phyloP scores from a whole-genome alignment of 148 eudicot species.

The Vaccinium darrowii region DNA sequence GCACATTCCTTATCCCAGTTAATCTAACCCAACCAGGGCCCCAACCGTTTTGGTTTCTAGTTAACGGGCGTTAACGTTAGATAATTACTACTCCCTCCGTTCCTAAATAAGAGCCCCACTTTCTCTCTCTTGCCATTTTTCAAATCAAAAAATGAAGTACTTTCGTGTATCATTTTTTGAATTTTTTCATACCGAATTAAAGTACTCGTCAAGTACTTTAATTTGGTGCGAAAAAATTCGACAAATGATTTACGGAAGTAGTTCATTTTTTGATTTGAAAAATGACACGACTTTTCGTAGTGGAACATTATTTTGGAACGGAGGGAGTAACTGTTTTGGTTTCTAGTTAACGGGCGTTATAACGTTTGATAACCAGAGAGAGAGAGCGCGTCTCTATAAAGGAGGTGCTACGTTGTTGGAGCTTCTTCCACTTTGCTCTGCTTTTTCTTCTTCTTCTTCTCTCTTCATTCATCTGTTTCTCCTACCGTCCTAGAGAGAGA shows the following conservation, averaged over 20 bases:
- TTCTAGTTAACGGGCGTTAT: slow-evolving; percentile 19
- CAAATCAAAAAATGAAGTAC: too few relatives aligned
- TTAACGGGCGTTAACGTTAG: slow-evolving; percentile 25
- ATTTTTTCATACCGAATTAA: too few relatives aligned
- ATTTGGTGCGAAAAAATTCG: too few relatives aligned
- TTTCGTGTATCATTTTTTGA: too few relatives aligned
- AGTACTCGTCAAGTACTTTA: too few relatives aligned
- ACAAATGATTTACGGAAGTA: too few relatives aligned
- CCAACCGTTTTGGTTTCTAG: neutral
- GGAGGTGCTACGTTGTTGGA: neutral
- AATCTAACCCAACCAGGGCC: neutral
- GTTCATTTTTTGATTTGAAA: too few relatives aligned
- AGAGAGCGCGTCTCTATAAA: slow-evolving; percentile 15
- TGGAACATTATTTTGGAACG: too few relatives aligned
- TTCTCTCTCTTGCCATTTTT: too few relatives aligned
- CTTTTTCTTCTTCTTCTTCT: neutral
- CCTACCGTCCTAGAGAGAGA: neutral
- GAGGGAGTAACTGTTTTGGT: slow-evolving; percentile 3
- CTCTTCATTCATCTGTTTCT: neutral
- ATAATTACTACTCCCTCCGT: too few relatives aligned
- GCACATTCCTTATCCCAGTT: neutral
- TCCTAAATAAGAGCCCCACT: too few relatives aligned
- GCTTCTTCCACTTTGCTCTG: slow-evolving; percentile 10
- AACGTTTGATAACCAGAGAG: neutral
- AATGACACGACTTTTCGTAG: too few relatives aligned